Evolutionary conservation across 495 filamentous ascomycete species (phyloP), one percentile per base, ranked within the genome.

Genomic region (Aspergillus bertholletiae): DNA sequence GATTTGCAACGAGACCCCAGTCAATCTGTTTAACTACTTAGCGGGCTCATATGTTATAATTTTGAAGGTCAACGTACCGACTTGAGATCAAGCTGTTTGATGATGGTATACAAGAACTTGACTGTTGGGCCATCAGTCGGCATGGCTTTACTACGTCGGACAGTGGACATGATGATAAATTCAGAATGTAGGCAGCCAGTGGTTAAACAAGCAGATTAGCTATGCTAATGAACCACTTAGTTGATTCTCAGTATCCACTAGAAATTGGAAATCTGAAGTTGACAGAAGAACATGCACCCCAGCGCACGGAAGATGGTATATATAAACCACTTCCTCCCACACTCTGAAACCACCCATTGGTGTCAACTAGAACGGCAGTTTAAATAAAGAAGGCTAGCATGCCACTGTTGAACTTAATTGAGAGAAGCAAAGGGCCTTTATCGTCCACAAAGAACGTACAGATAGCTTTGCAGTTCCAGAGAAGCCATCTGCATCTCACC

Each of bases 1-100:
- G 74, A 7, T 68, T 53, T 22, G 88, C 87, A 22, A 92, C 86
- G 51, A 76, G 67, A 57, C 80, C 84, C 88, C 88, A 92, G 65
- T 92, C 83, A 59, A 90, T 84, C 88, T 90, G 47, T 27, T 34
- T 15, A n/a, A 37, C 1, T 5, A 15, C 13, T 37, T 37, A 37
- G 34, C 6, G 2, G 5, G 11, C 13, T n/a, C 13, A 15, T 37
- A 37, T 37, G 6, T 37, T 15, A 37, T n/a, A 13, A 12, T 22
- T 13, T 18, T n/a, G 3, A n/a, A 34, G 20, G 17, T n/a, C 1
- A 28, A 57, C 84, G 71, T 65, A 88, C 87, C 56, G 81, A 79
- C 72, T 88, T 90, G 32, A 90, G 74, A 59, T 84, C 84, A 55
- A 89, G 81, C 69, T 92, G 88, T 61, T 84, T 84, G 61, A 92